Evolutionary conservation across 768 basidiomycete species (phyloP).

Genomic region (Hemileccinum rubropunctum): DNA sequence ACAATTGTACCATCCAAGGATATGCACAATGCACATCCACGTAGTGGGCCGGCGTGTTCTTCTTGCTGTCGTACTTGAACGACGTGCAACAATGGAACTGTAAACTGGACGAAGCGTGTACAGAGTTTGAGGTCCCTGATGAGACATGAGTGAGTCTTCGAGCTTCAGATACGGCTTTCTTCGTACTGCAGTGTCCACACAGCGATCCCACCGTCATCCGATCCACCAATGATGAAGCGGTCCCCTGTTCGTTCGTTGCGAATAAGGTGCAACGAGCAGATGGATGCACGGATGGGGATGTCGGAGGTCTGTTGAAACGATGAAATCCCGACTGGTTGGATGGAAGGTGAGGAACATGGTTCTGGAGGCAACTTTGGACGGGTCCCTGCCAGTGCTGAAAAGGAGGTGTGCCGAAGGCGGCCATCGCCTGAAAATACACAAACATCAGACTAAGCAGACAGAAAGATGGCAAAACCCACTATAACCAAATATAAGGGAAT

Average conservation of each 20-base stretch:
- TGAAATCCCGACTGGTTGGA: neutral
- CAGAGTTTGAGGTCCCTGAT: conserved; percentile 60
- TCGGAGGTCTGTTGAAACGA: conserved; percentile 42
- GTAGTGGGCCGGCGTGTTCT: conserved; percentile 52
- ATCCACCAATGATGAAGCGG: conserved; percentile 67
- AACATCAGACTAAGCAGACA: neutral
- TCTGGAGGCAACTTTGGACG: neutral
- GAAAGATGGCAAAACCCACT: conserved; percentile 38
- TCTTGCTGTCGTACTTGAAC: conserved; percentile 48
- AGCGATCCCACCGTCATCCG: conserved; percentile 73
- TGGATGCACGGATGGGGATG: conserved; percentile 44
- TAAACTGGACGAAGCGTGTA: conserved; percentile 74
- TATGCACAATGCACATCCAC: conserved; percentile 68
- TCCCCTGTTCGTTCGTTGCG: conserved; percentile 60
- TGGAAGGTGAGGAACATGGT: conserved; percentile 1
- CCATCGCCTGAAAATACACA: conserved; percentile 48
- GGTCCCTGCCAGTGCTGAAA: conserved; percentile 34
- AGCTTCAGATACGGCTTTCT: neutral
- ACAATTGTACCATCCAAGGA: conserved; percentile 81
- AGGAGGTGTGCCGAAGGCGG: conserved; percentile 43
- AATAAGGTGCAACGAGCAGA: conserved; percentile 47
- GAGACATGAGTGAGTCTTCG: neutral
- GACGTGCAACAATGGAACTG: conserved; percentile 57
- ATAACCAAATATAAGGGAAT: conserved; percentile 60
- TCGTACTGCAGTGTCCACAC: conserved; percentile 70